Base-by-base conservation (phyloP, 805 yeast genomes). In the Candida orba region DNA sequence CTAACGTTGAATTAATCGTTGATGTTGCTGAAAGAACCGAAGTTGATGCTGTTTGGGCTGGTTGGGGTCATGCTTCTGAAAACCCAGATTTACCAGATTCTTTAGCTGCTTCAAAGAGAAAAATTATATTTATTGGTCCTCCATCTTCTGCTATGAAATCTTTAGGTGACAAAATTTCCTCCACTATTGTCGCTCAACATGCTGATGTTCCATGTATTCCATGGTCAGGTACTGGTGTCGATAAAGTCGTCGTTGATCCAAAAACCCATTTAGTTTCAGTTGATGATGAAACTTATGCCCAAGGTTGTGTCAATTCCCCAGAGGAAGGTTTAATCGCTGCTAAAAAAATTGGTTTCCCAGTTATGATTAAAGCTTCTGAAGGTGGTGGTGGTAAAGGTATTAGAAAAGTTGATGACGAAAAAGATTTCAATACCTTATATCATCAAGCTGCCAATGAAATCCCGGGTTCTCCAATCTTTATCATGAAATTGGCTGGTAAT, bases 331-430 rank as follows among this genome's bases (percentile, higher is more conserved):
- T 93, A 44, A 74, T 54, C 36, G 86, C 84, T 63, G 99, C 99
- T 47, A 78, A 73, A 56, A 64, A 75, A 58, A 90, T 93, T 58
- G 99, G 99, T 2, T 89, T 93, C 72, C 99, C 99, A 29, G 95
- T 93, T 43, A 93, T 93, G 99, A 81, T 93, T 62, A 93, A 93
- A 68, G 99, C 99, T 40, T 89, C 97, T 46, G 99, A 93, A 79
- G 99, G 99, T 74, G 99, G 99, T 68, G 99, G 99, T 71, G 99
- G 99, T 74, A 93, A 93, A 71, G 99, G 99, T 78, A 93, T 93
- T 66, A 84, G 99, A 73, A 89, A 89, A 68, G 98, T 89, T 52
- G 95, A 86, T 45, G 63, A 73, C 50, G 96, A 84, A 65, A 81
- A 79, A 51, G 85, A 89, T 57, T 93, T 93, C 53, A 59, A 73